Conservation (phyloP, 176 grass and related monocot species). For the Zea mays region DNA sequence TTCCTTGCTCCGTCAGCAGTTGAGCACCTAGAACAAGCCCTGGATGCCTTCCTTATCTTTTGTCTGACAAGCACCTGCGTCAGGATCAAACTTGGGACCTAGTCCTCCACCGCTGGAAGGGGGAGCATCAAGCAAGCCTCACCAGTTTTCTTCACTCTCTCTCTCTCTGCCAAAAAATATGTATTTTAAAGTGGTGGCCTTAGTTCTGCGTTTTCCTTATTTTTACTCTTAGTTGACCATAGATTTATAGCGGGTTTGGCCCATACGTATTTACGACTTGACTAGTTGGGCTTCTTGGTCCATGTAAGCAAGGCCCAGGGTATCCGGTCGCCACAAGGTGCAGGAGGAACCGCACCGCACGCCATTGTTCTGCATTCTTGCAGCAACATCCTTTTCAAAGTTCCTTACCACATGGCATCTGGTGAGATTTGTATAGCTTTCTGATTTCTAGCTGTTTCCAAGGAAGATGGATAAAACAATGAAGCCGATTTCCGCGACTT, state of each 20-base stretch:
- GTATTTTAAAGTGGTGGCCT: no score
- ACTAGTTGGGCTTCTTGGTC: not conserved
- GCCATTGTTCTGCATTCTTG: not conserved
- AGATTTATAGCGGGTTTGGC: not conserved
- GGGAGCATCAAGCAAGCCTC: not conserved
- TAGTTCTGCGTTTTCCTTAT: no score
- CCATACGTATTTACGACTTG: not conserved
- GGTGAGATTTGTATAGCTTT: not conserved
- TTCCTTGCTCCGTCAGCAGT: not conserved
- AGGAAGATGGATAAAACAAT: slow-evolving; percentile 19
- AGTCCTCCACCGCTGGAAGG: no score
- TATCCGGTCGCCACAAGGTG: not conserved
- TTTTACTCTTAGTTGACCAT: no score
- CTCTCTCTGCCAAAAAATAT: not conserved
- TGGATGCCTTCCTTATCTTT: slow-evolving; percentile 1
- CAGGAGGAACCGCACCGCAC: not conserved
- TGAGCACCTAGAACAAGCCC: not conserved
- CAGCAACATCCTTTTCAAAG: not conserved
- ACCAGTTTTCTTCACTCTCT: not conserved
- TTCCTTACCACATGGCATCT: not conserved
- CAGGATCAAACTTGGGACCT: not conserved
- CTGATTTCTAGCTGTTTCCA: no score
- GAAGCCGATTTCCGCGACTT: not conserved
- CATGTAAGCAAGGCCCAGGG: not conserved
- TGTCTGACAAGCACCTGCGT: slow-evolving; percentile 1